These are phyloP conservation scores for Schwanniomyces polymorphus DNA, from an alignment of 805 yeast genomes.

Conservation along the genomic window DNA sequence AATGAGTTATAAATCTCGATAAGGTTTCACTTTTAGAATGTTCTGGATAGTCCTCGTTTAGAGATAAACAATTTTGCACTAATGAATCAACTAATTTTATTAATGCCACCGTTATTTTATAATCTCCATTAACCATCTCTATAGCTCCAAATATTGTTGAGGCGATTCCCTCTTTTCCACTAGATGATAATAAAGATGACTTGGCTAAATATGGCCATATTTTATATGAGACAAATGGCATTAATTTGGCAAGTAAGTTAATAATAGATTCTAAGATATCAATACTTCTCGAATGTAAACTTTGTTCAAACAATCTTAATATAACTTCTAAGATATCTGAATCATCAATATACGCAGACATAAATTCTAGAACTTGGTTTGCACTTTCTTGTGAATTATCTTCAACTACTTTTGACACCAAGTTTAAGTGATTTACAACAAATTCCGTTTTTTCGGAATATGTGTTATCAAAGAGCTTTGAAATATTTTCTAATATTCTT, in stretches of 20 bases:
- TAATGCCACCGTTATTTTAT: conserved; percentile 59
- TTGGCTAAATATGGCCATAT: conserved; percentile 79
- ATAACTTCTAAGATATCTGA: conserved; percentile 63
- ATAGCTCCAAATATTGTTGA: conserved; percentile 64
- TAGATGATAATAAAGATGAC: conserved; percentile 62
- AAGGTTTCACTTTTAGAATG: conserved; percentile 51
- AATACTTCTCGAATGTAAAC: conserved; percentile 56
- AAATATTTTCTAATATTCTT: conserved; percentile 66
- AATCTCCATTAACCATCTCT: conserved; percentile 71
- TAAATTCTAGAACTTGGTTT: conserved; percentile 32
- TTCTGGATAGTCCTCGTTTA: conserved; percentile 24
- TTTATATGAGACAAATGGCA: conserved; percentile 54
- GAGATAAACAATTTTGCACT: conserved; percentile 48
- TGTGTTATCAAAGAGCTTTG: conserved; percentile 36
- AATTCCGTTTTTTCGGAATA: conserved; percentile 39
- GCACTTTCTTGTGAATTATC: conserved; percentile 33
- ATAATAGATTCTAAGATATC: conserved; percentile 45
- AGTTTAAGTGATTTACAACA: conserved; percentile 48
- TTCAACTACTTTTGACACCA: conserved; percentile 48
- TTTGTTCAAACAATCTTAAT: conserved; percentile 66
- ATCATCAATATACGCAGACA: conserved; percentile 50
- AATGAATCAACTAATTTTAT: conserved; percentile 56
- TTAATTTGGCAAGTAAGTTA: conserved; percentile 49
- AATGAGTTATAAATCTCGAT: conserved; percentile 51
- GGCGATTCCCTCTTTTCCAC: conserved; percentile 63